Evolutionary conservation across 495 filamentous ascomycete genomes (phyloP), one percentile per base, ranked within the genome.

Genomic region (Aspergillus sclerotiicarbonarius): DNA sequence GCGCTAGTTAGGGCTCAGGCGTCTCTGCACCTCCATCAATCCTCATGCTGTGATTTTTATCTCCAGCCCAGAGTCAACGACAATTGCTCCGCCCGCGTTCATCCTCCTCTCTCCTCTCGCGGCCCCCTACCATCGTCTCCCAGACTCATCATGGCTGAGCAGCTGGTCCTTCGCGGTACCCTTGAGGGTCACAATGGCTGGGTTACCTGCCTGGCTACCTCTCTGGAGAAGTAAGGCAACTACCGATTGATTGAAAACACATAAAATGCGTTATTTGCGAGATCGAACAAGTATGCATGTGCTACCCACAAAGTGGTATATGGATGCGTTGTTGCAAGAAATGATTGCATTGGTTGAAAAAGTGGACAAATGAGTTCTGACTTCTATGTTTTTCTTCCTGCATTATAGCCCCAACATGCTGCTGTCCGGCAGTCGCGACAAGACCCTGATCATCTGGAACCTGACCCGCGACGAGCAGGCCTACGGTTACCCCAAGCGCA

Each of bases 381-480:
- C 73, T 65, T 51, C 29, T 68, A 31, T 58, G 46, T 64, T 51
- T 56, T 51, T 61, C 63, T 66, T 63, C 62, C 66, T 61, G 65
- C 66, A 67, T 71, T 77, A 70, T 75, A 92, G 90, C 89, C 95
- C 95, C 71, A 97, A 99, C 85, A 99, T 99, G 95, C 92, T 99
- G 72, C 89, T 99, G 64, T 99, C 94, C 59, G 92, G 84, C 68
- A 90, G 85, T 78, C 91, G 94, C 77, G 94, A 99, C 86, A 96
- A 98, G 87, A 90, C 90, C 67, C 82, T 99, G 74, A 99, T 99
- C 82, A 93, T 99, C 86, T 99, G 94, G 94, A 96, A 96, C 88
- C 87, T 99, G 67, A 98, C 94, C 78, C 93, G 94, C 78, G 94
- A 99, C 77, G 94, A 98, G 80, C 85, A 88, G 76, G 85, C 87